phyloP scores from a whole-genome alignment of 2,329 filamentous ascomycete species.

The Trichoderma citrinoviride region DNA sequence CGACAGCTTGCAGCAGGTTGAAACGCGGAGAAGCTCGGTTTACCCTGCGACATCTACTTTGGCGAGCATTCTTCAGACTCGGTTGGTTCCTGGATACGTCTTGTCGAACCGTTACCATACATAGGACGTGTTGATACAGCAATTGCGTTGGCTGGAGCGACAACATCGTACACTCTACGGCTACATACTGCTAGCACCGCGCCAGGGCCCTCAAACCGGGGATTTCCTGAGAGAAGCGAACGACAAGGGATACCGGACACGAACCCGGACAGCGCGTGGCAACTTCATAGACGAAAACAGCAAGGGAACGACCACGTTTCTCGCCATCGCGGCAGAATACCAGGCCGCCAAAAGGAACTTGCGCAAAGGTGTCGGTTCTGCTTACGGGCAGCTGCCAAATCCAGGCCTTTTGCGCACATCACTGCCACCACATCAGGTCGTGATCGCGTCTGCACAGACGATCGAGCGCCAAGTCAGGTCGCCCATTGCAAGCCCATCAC shows the following conservation, averaged over 20 bases:
- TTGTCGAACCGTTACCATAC: conserved; percentile 1
- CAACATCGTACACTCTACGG: not conserved
- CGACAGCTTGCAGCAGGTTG: conserved; percentile 7
- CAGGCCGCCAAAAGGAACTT: not conserved
- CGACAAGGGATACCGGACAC: not conserved
- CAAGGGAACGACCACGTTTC: not conserved
- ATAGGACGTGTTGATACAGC: not conserved
- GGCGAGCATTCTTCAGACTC: not conserved
- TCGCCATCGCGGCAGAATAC: not conserved
- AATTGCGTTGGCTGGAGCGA: not conserved
- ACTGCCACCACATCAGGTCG: not conserved
- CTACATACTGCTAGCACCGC: not conserved
- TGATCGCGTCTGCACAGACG: not conserved
- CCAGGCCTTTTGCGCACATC: conserved; percentile 1
- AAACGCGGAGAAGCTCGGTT: not conserved
- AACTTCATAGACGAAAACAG: not conserved
- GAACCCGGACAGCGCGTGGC: not conserved
- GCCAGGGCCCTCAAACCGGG: not conserved
- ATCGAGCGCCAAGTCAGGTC: not conserved
- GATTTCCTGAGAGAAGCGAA: not conserved
- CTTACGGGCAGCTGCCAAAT: not conserved
- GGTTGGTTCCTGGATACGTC: not conserved
- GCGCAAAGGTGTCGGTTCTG: not conserved
- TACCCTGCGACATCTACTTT: not conserved
- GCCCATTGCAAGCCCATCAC: not conserved